These are phyloP conservation scores for Annulohypoxylon bovei DNA, from an alignment of 495 filamentous ascomycete genomes.

Conservation along the genomic window DNA sequence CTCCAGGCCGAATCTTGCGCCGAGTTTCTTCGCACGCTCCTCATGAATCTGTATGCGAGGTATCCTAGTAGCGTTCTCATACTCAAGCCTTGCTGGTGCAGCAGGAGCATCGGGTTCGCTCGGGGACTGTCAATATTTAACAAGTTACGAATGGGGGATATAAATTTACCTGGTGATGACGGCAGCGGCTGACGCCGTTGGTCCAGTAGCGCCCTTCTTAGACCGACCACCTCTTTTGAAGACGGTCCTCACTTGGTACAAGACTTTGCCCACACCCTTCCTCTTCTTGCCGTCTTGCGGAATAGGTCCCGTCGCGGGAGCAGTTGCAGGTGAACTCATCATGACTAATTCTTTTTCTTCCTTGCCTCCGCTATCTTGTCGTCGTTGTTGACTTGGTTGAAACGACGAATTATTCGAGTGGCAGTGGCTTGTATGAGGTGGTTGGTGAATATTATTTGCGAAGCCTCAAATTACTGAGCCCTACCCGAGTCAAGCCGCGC, in stretches of 20 bases:
- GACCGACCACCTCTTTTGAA: constrained; percentile 62
- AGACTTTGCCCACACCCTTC: constrained; percentile 69
- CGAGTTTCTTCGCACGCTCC: constrained; percentile 75
- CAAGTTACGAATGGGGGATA: not conserved
- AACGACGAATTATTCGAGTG: not conserved
- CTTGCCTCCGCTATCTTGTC: not conserved
- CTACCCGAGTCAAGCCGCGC: constrained; percentile 18
- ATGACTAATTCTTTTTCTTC: constrained; percentile 13
- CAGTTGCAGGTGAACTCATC: constrained; percentile 57
- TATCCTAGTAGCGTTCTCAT: constrained; percentile 52
- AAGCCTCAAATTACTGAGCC: constrained; percentile 5
- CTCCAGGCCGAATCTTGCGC: constrained; percentile 77
- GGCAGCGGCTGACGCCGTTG: constrained; percentile 39
- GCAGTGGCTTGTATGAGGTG: not conserved
- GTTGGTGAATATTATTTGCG: constrained; percentile 4
- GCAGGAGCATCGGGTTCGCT: constrained; percentile 44
- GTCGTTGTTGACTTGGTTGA: not conserved
- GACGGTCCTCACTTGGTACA: constrained; percentile 71
- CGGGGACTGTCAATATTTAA: constrained; percentile 17
- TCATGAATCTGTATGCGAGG: constrained; percentile 65
- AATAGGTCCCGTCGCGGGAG: constrained; percentile 42
- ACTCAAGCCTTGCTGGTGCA: constrained; percentile 35
- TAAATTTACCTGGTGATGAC: constrained; percentile 37
- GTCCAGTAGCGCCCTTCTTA: constrained; percentile 52
- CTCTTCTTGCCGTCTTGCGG: constrained; percentile 64